Evolutionary conservation across 2,329 filamentous ascomycete genomes (phyloP).

Genomic region (Beauveria caledonica): DNA sequence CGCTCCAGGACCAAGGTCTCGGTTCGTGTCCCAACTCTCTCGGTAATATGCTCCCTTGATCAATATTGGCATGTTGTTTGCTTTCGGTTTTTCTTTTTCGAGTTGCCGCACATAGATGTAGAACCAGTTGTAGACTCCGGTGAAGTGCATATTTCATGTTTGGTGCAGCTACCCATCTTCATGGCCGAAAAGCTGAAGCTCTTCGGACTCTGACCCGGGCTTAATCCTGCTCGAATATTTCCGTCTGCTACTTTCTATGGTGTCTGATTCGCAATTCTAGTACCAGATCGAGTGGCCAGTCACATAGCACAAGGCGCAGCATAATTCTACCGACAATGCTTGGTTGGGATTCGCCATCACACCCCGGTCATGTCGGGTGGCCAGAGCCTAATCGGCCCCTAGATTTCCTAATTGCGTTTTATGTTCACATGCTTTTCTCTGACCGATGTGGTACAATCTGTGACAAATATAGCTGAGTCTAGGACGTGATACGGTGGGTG

Average conservation of each 20-base stretch:
- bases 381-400: background rate
- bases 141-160: background rate
- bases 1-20: background rate
- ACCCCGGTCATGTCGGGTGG: background rate
- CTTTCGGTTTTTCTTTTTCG: background rate
- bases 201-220: background rate
- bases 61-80: background rate
- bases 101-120: background rate
- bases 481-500: background rate
- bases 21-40: background rate
- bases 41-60: too few relatives aligned
- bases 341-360: background rate
- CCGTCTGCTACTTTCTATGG: background rate
- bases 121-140: background rate
- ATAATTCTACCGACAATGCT: background rate
- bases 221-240: background rate
- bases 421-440: background rate
- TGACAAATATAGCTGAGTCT: constrained; percentile 1
- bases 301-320: background rate
- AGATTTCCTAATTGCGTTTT: background rate
- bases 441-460: background rate
- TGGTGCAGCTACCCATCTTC: background rate
- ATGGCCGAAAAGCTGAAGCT: background rate
- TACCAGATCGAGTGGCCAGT: background rate
- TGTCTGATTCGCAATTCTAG: background rate